Evolutionary conservation across 1,139 yeast genomes (phyloP), one percentile per base, ranked within the genome.

Genomic region (Nadsonia commutata): DNA sequence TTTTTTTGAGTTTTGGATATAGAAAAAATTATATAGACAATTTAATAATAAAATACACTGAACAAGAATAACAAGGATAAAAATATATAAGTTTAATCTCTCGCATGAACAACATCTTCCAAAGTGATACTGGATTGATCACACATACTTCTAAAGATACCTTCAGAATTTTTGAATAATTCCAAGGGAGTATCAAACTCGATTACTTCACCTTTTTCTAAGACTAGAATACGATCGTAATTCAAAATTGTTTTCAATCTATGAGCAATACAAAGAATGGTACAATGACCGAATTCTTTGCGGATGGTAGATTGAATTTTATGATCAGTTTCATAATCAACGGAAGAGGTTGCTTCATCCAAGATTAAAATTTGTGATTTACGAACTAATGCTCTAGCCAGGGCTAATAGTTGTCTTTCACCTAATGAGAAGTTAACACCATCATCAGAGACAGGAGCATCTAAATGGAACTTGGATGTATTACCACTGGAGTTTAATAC

Each of bases 331-430:
- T 76, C 83, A 55, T 78, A 79, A 57, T 82, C 94, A 38, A 82
- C 90, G 8, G 82, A 76, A 0, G 93, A 80, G 0, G 94, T 82
- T 16, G 94, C 93, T 59, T 82, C 94, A 57, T 82, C 94, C 47
- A 82, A 61, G 48, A 82, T 76, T 51, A 82, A 64, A 46, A 82
- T 75, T 55, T 71, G 74, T 4, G 84, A 67, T 41, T 74, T 70
- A 49, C 84, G 71, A n/a, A 80, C 84, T 49, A 82, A 65, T 0
- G 94, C 88, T 51, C 93, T 70, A 0, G 90, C 84, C 50, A 82
- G 70, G 2, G 90, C 80, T 45, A 82, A 62, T 49, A 82, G 62
- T 59, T 82, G 94, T 43, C 83, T 71, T 58, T 82, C 90, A 40
- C 94, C 94, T 22, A 80, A 66, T 3, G 88, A 80, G 56, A 78